Base-by-base conservation (phyloP, 306 rosid genomes). In the Prunus mongolica region DNA sequence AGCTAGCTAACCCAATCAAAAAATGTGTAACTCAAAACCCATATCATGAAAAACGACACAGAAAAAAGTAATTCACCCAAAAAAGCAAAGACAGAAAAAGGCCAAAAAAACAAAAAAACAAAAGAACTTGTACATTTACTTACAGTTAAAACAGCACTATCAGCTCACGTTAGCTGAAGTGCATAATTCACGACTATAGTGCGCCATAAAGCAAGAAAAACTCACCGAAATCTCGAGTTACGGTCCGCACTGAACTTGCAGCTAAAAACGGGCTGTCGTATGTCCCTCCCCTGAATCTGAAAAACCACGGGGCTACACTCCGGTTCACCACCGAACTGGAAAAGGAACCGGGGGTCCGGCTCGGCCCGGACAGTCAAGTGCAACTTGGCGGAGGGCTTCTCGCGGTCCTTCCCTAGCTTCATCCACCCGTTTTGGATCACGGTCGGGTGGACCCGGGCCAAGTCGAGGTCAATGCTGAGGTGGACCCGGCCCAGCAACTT, bases 231-330 rank as follows among this genome's bases (percentile, higher is more conserved):
- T 88, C 98, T 90, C 10, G 90, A 84, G 71, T 89, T 94, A 24
- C 98, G 88, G 74, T 94, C 98, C 0, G 97, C 95, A 57, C 97
- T 95, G 82, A 95, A 95, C 81, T 90, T 92, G 89, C 95, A 89
- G 77, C 98, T 92, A 30, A 95, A 87, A 73, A 95, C 98, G 16
- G 98, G 98, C 73, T 95, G 98, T 20, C 88, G 82, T 49, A 88
- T 87, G 78, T 88, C 90, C 75, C 77, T 28, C 25, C 84, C 97
- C 56, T 89, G 98, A 88, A 92, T 85, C 89, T 90, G 97, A 10
- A 83, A 95, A 78, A 95, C 90, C 41, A 95, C 98, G 0, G 97
- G 98, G 68, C 97, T 92, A 38, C 97, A 90, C 80, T 95, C 98
- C 82, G 98, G 98, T 73, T 95, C 98, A 0, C 97, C 97, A 0